Evolutionary conservation across 2,329 filamentous ascomycete species (phyloP).

Genomic region (Fusarium irregulare): DNA sequence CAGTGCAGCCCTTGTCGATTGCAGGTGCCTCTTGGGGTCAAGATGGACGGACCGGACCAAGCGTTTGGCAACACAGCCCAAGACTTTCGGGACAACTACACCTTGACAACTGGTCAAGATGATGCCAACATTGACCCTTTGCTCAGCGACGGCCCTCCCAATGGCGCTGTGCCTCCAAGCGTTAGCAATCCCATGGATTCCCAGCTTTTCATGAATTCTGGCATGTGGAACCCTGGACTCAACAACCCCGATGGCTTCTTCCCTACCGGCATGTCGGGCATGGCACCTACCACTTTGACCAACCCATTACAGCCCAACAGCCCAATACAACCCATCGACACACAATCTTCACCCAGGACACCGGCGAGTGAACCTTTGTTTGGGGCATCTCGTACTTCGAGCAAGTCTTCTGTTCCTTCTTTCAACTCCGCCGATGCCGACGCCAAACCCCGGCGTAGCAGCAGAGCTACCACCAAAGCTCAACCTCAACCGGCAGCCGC

Average conservation of each 20-base stretch:
- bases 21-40: not conserved
- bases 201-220: conserved; percentile 5
- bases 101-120: not conserved
- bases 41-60: conserved; percentile 21
- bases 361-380: conserved; percentile 2
- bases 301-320: conserved; percentile 4
- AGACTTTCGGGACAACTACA: not conserved
- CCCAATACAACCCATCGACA: conserved; percentile 5
- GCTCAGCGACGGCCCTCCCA: conserved; percentile 10
- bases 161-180: not conserved
- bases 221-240: conserved; percentile 16
- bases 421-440: not conserved
- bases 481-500: not conserved
- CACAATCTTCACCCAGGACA: conserved; percentile 23
- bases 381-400: conserved; percentile 30
- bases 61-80: not conserved
- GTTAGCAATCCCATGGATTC: not conserved
- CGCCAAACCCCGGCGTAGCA: not conserved
- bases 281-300: not conserved
- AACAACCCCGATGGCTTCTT: conserved; percentile 11
- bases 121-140: conserved; percentile 37
- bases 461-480: not conserved
- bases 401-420: conserved; percentile 35
- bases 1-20: not conserved
- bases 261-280: not conserved